These are phyloP conservation scores for Metschnikowia henanensis DNA, from an alignment of 805 yeast species.

Conservation along the genomic window DNA sequence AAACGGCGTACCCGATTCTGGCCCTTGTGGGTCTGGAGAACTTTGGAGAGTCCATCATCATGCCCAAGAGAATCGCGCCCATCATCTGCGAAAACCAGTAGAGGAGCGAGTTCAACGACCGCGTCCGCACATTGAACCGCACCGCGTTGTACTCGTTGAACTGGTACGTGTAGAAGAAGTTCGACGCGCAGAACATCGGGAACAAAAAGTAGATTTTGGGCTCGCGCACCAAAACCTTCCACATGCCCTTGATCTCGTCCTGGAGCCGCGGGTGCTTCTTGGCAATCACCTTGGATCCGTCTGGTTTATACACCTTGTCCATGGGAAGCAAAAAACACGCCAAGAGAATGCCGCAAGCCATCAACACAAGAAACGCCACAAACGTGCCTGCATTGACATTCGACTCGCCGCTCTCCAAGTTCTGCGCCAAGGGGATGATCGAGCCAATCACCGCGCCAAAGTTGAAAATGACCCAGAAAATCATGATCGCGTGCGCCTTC, in stretches of 20 bases:
- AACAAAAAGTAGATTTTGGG: conserved; percentile 50
- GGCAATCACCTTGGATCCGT: conserved; percentile 48
- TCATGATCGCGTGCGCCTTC: conserved; percentile 55
- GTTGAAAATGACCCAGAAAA: conserved; percentile 62
- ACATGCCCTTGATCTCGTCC: conserved; percentile 45
- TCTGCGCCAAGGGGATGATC: conserved; percentile 56
- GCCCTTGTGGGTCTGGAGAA: conserved; percentile 48
- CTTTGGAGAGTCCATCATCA: conserved; percentile 44
- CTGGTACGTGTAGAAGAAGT: conserved; percentile 69
- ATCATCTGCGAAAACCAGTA: conserved; percentile 63
- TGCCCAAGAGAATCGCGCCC: conserved; percentile 53
- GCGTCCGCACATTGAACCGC: conserved; percentile 56
- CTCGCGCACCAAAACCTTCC: conserved; percentile 35
- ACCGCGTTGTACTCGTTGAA: conserved; percentile 58
- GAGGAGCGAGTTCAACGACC: conserved; percentile 59
- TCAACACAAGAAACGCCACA: conserved; percentile 53
- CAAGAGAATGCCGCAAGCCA: conserved; percentile 45
- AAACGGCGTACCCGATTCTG: conserved; percentile 42
- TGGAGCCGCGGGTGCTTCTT: conserved; percentile 46
- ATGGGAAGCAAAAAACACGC: conserved; percentile 50
- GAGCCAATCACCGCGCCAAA: conserved; percentile 63
- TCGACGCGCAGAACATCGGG: conserved; percentile 64
- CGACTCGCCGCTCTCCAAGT: conserved; percentile 39
- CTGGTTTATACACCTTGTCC: conserved; percentile 47
- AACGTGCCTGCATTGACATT: conserved; percentile 48